Conservation (phyloP, 1,139 yeast species). For the Blastobotrys proliferans region DNA sequence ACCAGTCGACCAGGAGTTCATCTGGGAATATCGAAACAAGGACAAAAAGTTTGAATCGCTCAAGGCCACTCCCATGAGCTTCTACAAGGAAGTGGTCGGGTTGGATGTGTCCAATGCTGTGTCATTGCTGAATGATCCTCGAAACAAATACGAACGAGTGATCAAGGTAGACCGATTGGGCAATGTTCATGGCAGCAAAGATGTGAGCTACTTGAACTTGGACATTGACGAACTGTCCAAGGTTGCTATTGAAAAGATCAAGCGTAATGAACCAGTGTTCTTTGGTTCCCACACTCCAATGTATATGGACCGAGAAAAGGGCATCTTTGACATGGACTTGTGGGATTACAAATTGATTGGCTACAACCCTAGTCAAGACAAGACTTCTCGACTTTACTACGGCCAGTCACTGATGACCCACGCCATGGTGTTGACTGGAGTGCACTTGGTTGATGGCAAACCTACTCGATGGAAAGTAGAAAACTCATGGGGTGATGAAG, state of each 20-base stretch:
- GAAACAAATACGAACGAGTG: slow-evolving; percentile 59
- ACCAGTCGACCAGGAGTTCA: slow-evolving; percentile 57
- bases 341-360: slow-evolving; percentile 66
- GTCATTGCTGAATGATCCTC: slow-evolving; percentile 74
- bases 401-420: slow-evolving; percentile 73
- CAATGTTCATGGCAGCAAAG: slow-evolving; percentile 56
- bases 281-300: slow-evolving; percentile 86
- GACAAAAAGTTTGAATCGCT: slow-evolving; percentile 55
- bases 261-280: slow-evolving; percentile 67
- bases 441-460: slow-evolving; percentile 54
- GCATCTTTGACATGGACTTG: slow-evolving; percentile 65
- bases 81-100: slow-evolving; percentile 52
- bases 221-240: slow-evolving; percentile 54
- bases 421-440: slow-evolving; percentile 78
- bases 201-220: slow-evolving; percentile 65
- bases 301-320: slow-evolving; percentile 52
- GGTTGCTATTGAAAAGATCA: slow-evolving; percentile 62
- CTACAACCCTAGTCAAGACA: slow-evolving; percentile 52
- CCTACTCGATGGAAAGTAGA: slow-evolving; percentile 81
- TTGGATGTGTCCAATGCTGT: slow-evolving; percentile 53
- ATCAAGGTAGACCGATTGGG: slow-evolving; percentile 70
- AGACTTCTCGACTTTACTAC: slow-evolving; percentile 55
- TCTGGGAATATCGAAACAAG: slow-evolving; percentile 74
- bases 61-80: slow-evolving; percentile 58
- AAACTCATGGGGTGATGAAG: slow-evolving; percentile 80